These are phyloP conservation scores for Candida insectorum DNA, from an alignment of 805 yeast species.

Conservation along the genomic window DNA sequence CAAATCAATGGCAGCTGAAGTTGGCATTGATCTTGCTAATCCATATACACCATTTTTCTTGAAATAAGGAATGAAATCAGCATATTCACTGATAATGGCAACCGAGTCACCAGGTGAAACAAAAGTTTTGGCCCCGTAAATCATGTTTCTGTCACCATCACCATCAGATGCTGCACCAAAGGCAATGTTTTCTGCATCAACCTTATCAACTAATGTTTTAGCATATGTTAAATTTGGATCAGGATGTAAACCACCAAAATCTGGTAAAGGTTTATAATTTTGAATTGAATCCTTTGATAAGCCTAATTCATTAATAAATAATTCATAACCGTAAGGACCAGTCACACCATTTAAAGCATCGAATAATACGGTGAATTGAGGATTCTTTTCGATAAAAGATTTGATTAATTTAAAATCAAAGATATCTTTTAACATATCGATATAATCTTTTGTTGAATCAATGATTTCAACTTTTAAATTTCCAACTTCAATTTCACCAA, in stretches of 20 bases:
- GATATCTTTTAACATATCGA: slow-evolving; percentile 72
- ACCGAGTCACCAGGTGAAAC: slow-evolving; percentile 99
- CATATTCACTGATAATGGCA: slow-evolving; percentile 94
- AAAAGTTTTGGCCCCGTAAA: slow-evolving; percentile 90
- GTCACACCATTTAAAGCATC: slow-evolving; percentile 95
- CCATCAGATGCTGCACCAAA: slow-evolving; percentile 99
- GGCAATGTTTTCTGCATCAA: slow-evolving; percentile 76
- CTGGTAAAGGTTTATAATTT: slow-evolving; percentile 76
- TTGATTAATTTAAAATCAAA: slow-evolving; percentile 84
- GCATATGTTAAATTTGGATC: slow-evolving; percentile 98
- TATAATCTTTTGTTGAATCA: slow-evolving; percentile 78
- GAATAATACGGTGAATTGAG: slow-evolving; percentile 69
- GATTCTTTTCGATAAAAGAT: slow-evolving; percentile 54
- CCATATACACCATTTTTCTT: slow-evolving; percentile 82
- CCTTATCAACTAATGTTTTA: slow-evolving; percentile 75
- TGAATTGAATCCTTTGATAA: slow-evolving; percentile 69
- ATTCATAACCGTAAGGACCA: slow-evolving; percentile 88
- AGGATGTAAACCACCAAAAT: slow-evolving; percentile 97
- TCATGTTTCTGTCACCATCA: slow-evolving; percentile 98
- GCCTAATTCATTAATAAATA: slow-evolving; percentile 83
- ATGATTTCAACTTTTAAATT: slow-evolving; percentile 74
- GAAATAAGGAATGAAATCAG: slow-evolving; percentile 88
- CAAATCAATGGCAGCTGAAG: slow-evolving; percentile 87
- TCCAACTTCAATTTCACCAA: slow-evolving; percentile 56
- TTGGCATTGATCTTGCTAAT: slow-evolving; percentile 96